Evolutionary conservation across 2,329 filamentous ascomycete genomes (phyloP).

Genomic region (Blumeriella jaapii): DNA sequence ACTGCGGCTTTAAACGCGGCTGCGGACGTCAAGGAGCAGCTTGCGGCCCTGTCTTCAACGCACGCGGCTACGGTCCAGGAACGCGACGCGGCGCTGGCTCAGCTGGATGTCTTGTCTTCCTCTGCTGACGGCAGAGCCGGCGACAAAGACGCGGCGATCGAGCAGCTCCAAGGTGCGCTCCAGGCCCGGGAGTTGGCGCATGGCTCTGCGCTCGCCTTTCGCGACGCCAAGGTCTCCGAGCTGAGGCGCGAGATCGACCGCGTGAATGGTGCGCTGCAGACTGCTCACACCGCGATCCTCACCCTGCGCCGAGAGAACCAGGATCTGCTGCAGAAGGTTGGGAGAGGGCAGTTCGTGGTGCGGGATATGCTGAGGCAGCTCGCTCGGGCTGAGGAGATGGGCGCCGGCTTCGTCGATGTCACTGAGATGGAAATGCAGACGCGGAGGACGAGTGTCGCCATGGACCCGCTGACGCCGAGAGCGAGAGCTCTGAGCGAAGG

Average conservation of each 20-base stretch:
- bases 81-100: constrained; percentile 11
- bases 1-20: constrained; percentile 31
- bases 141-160: constrained; percentile 19
- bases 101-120: neutral
- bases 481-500: neutral
- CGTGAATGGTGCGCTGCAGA: constrained; percentile 34
- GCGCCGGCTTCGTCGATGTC: constrained; percentile 32
- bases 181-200: constrained; percentile 24
- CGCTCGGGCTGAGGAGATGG: constrained; percentile 36
- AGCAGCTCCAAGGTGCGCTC: constrained; percentile 7
- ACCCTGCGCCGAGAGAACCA: constrained; percentile 37
- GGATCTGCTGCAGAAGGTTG: constrained; percentile 37
- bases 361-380: constrained; percentile 41
- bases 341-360: constrained; percentile 34
- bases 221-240: constrained; percentile 39
- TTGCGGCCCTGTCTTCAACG: constrained; percentile 24
- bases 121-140: constrained; percentile 13
- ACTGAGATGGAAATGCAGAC: constrained; percentile 7
- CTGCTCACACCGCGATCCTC: constrained; percentile 36
- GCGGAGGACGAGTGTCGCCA: neutral
- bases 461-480: constrained; percentile 1
- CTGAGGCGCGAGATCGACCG: constrained; percentile 38
- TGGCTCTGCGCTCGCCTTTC: constrained; percentile 36
- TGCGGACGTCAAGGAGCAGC: constrained; percentile 29
- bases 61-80: neutral